These are phyloP conservation scores for Xylaria sp. DNA, from an alignment of 2,329 filamentous ascomycete genomes.

Conservation along the genomic window DNA sequence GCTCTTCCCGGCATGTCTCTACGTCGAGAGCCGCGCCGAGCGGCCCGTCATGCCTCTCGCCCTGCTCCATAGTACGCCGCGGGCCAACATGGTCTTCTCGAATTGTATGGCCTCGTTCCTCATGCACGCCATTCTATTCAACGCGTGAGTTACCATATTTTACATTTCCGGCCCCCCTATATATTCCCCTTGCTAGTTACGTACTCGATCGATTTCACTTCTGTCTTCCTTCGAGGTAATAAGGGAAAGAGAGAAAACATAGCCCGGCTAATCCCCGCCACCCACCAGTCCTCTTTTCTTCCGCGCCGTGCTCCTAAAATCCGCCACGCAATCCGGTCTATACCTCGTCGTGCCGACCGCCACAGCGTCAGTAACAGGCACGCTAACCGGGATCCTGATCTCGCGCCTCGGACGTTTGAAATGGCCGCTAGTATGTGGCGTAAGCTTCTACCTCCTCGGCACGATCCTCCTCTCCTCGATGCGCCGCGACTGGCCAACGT, in stretches of 20 bases:
- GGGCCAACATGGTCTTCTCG: constrained; percentile 67
- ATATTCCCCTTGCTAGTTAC: too few relatives aligned
- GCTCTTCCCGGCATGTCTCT: constrained; percentile 63
- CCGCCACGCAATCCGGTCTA: constrained; percentile 77
- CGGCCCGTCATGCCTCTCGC: constrained; percentile 71
- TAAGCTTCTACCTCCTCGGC: constrained; percentile 61
- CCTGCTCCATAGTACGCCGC: constrained; percentile 61
- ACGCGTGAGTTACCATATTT: constrained; percentile 57
- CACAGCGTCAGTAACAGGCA: constrained; percentile 64
- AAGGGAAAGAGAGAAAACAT: not conserved
- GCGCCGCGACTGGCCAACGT: constrained; percentile 61
- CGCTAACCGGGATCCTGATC: constrained; percentile 71
- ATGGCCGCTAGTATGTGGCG: constrained; percentile 66
- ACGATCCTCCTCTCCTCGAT: constrained; percentile 62
- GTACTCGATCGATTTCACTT: not conserved
- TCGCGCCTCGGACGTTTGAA: constrained; percentile 69
- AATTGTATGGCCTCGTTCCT: constrained; percentile 65
- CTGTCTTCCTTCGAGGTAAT: too few relatives aligned
- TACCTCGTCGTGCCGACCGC: constrained; percentile 73
- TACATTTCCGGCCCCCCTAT: not conserved
- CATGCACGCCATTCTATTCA: constrained; percentile 68
- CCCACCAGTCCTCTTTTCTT: constrained; percentile 74
- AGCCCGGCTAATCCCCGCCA: not conserved
- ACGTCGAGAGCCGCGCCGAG: constrained; percentile 60
- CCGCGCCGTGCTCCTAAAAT: constrained; percentile 77